Evolutionary conservation across 2,329 filamentous ascomycete genomes (phyloP).

Genomic region (Chaetothyriales sp.): DNA sequence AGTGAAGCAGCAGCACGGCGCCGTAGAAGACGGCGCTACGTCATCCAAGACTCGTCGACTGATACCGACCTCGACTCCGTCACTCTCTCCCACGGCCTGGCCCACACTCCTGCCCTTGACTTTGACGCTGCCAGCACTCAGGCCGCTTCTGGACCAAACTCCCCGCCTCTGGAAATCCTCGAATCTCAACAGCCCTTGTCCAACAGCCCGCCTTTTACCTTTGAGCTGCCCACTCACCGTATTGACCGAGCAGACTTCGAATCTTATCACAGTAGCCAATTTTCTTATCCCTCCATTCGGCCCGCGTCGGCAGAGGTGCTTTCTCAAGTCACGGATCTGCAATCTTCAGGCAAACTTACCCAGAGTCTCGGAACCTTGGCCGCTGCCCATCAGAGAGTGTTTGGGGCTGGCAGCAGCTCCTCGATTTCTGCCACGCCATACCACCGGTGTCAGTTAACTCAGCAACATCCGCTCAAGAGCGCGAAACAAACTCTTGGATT

Average conservation of each 20-base stretch:
- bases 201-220: not conserved
- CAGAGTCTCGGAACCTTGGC: not conserved
- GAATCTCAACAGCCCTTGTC: constrained; percentile 11
- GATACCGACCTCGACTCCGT: not conserved
- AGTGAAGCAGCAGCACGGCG: not conserved
- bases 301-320: not conserved
- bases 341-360: not conserved
- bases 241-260: constrained; percentile 12
- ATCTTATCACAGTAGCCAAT: constrained; percentile 2
- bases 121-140: not conserved
- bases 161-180: constrained; percentile 10
- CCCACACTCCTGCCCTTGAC: constrained; percentile 1
- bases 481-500: not conserved
- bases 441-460: not conserved
- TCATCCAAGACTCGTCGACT: constrained; percentile 9
- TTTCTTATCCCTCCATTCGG: not conserved
- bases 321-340: not conserved
- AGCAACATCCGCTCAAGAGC: not conserved
- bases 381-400: not conserved
- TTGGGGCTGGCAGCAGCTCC: not conserved
- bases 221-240: not conserved
- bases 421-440: not conserved
- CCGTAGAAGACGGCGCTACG: not conserved
- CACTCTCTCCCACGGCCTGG: not conserved
- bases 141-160: not conserved